Conservation (phyloP, 371 early-diverging fungal species). For the Mucor saturninus region DNA sequence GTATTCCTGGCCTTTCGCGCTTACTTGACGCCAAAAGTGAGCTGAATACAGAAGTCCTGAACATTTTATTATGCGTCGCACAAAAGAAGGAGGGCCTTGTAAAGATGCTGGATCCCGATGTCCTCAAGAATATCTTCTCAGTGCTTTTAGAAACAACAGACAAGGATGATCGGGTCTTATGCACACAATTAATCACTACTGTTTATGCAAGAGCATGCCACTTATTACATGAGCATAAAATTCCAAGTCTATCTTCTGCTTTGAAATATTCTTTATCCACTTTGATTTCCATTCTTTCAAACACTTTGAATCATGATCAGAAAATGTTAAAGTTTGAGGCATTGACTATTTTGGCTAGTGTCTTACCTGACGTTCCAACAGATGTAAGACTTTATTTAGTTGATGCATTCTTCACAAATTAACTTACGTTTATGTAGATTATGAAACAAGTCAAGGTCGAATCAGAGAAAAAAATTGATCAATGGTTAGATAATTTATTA, state of each 20-base stretch:
- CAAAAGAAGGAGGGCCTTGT: slow-evolving; percentile 45
- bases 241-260: slow-evolving; percentile 40
- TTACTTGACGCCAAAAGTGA: slow-evolving; percentile 41
- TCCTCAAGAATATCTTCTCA: slow-evolving; percentile 37
- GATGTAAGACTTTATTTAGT: slow-evolving; percentile 23
- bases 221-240: slow-evolving; percentile 23
- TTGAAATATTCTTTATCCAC: slow-evolving; percentile 41
- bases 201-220: slow-evolving; percentile 34
- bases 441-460: slow-evolving; percentile 38
- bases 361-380: slow-evolving; percentile 36
- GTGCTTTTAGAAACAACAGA: slow-evolving; percentile 21
- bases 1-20: slow-evolving; percentile 46
- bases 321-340: slow-evolving; percentile 41
- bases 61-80: slow-evolving; percentile 39
- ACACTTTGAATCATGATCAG: slow-evolving; percentile 33
- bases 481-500: slow-evolving; percentile 30
- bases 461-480: slow-evolving; percentile 16
- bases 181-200: slow-evolving; percentile 26
- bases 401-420: not conserved
- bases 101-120: slow-evolving; percentile 48
- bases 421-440: slow-evolving; percentile 13
- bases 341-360: slow-evolving; percentile 29
- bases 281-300: slow-evolving; percentile 33
- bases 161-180: slow-evolving; percentile 23
- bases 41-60: slow-evolving; percentile 38